A percentile compares a stretch with the other conserved stretches of the same genome.
Evolutionary conservation across 2,329 filamentous ascomycete species (phyloP).

Genomic region (Nothomitra cinnamomea): DNA sequence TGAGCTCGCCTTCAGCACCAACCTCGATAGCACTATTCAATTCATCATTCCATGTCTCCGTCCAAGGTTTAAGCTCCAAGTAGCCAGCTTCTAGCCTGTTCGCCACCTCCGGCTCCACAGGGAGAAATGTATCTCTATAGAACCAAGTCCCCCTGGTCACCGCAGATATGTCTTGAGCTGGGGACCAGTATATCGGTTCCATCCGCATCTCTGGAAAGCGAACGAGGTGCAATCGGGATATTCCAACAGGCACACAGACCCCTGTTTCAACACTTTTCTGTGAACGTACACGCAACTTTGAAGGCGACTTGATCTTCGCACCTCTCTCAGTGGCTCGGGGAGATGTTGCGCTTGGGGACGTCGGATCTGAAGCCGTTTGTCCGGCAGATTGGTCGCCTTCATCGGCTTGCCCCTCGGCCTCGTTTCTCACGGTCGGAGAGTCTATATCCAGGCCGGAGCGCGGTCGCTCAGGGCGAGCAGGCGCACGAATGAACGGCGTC

Average conservation of each 20-base stretch:
- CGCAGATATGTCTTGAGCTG: slow-evolving; percentile 70
- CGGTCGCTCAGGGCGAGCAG: slow-evolving; percentile 21
- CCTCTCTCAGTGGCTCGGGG: slow-evolving; percentile 6
- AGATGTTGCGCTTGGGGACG: neutral
- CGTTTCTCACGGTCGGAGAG: neutral
- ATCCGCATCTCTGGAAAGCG: slow-evolving; percentile 63
- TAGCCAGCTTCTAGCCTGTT: slow-evolving; percentile 92
- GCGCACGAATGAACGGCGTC: slow-evolving; percentile 33
- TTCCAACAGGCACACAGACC: slow-evolving; percentile 61
- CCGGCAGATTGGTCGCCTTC: neutral
- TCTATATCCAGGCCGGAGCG: slow-evolving; percentile 8
- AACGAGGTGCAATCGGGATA: slow-evolving; percentile 81
- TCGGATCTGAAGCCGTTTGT: neutral
- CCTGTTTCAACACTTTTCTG: slow-evolving; percentile 19
- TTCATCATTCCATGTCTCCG: slow-evolving; percentile 83
- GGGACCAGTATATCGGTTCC: slow-evolving; percentile 97
- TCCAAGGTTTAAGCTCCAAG: slow-evolving; percentile 70
- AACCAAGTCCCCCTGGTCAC: slow-evolving; percentile 91
- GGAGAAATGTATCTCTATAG: slow-evolving; percentile 87
- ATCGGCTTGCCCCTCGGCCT: neutral
- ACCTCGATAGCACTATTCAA: slow-evolving; percentile 79
- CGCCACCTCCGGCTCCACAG: slow-evolving; percentile 67
- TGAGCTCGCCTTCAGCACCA: slow-evolving; percentile 77
- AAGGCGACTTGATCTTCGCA: slow-evolving; percentile 3
- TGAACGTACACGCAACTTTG: slow-evolving; percentile 8